These are phyloP conservation scores for Triticum timopheevii DNA, from an alignment of 176 grass and related monocot genomes.

Conservation along the genomic window DNA sequence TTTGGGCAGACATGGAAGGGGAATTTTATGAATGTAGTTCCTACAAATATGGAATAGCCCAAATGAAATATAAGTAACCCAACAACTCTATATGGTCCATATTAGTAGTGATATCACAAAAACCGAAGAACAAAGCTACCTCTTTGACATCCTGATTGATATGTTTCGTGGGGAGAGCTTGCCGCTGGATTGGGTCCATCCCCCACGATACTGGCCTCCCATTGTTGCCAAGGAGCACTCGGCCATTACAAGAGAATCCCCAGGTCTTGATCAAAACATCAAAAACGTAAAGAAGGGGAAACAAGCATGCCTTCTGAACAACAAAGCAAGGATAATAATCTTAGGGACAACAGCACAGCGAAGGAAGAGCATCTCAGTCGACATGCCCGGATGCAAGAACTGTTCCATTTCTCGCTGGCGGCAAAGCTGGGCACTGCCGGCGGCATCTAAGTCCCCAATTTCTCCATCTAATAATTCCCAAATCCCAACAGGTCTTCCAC, in stretches of 20 bases:
- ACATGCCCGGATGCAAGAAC: neutral
- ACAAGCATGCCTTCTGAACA: slow-evolving; percentile 19
- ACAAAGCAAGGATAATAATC: neutral
- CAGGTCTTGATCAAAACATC: slow-evolving; percentile 15
- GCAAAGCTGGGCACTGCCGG: neutral
- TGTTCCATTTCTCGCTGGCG: neutral
- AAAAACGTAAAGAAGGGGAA: neutral
- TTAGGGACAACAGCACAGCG: neutral
- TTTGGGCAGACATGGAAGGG: slow-evolving; percentile 20
- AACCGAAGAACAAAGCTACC: slow-evolving; percentile 28
- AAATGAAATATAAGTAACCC: slow-evolving; percentile 1
- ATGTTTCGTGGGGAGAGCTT: slow-evolving; percentile 23
- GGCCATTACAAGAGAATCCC: slow-evolving; percentile 40
- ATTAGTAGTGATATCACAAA: neutral
- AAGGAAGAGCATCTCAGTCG: neutral
- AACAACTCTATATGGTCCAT: neutral
- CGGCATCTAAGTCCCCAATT: neutral
- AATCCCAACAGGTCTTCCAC: neutral
- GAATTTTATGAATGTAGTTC: slow-evolving; percentile 29
- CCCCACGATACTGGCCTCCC: slow-evolving; percentile 36
- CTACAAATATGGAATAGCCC: slow-evolving; percentile 27
- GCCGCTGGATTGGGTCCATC: slow-evolving; percentile 31
- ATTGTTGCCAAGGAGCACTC: slow-evolving; percentile 51
- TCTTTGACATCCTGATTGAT: slow-evolving; percentile 22
- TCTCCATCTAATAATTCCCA: neutral